Conservation (phyloP, 805 yeast species). For the Wickerhamiella cacticola region DNA sequence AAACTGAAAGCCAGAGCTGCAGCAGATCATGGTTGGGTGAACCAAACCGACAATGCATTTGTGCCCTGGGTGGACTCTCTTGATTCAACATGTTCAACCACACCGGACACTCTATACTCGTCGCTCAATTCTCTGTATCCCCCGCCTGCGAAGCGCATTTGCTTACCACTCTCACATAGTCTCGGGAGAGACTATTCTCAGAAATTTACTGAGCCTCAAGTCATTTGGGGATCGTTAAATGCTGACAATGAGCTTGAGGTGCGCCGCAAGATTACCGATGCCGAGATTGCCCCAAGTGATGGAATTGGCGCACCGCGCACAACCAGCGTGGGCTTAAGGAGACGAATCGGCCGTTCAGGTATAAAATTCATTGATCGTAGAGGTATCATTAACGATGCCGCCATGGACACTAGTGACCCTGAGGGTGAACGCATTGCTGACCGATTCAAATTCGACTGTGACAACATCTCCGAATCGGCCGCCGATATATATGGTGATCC, state of each 20-base stretch:
- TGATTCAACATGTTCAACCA: neutral
- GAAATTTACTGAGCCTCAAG: constrained; percentile 20
- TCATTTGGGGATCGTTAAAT: constrained; percentile 16
- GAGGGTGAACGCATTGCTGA: constrained; percentile 37
- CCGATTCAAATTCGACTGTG: constrained; percentile 58
- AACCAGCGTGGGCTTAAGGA: constrained; percentile 38
- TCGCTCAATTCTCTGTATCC: constrained; percentile 44
- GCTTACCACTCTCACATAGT: constrained; percentile 23
- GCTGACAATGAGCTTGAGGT: constrained; percentile 16
- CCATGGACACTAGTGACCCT: constrained; percentile 20
- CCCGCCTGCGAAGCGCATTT: constrained; percentile 33
- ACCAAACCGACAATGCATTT: constrained; percentile 74
- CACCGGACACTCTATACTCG: constrained; percentile 44
- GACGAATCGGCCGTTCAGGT: constrained; percentile 62
- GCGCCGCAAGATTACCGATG: constrained; percentile 10
- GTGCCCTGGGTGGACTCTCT: constrained; percentile 43
- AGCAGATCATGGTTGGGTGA: constrained; percentile 63
- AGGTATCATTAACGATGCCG: constrained; percentile 29
- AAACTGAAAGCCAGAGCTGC: constrained; percentile 59
- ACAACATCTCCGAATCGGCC: constrained; percentile 34
- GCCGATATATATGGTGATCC: constrained; percentile 65
- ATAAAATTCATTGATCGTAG: constrained; percentile 65
- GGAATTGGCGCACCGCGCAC: constrained; percentile 22
- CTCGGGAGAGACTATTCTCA: constrained; percentile 24
- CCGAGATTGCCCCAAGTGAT: constrained; percentile 12